phyloP scores from a whole-genome alignment of 192 early-diverging fungal species.

The Podila verticillata region DNA sequence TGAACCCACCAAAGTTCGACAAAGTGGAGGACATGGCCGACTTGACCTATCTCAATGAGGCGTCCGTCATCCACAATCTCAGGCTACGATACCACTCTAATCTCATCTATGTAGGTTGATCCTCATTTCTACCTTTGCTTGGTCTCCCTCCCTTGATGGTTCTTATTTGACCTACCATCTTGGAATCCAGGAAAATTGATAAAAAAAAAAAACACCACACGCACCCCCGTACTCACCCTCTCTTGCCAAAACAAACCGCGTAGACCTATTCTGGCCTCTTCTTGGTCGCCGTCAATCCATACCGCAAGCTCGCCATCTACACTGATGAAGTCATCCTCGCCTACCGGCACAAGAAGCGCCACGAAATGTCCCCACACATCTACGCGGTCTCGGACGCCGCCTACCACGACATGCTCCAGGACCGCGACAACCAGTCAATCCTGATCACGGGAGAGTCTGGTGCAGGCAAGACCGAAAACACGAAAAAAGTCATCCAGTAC shows the following conservation, averaged over 20 bases:
- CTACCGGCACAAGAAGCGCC: constrained; percentile 78
- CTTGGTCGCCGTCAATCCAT: constrained; percentile 98
- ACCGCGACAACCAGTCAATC: constrained; percentile 96
- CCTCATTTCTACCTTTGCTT: neutral
- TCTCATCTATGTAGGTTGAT: constrained; percentile 85
- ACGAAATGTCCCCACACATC: constrained; percentile 87
- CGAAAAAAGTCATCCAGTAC: constrained; percentile 99
- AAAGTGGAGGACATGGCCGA: constrained; percentile 99
- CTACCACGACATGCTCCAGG: constrained; percentile 94
- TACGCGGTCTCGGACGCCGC: constrained; percentile 93
- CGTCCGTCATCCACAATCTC: constrained; percentile 98
- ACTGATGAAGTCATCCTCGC: constrained; percentile 75
- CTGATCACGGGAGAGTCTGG: constrained; percentile 99
- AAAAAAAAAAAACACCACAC: neutral
- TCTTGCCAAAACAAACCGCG: too few species aligned
- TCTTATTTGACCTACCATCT: neutral
- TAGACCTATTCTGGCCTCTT: constrained; percentile 99
- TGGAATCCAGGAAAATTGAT: neutral
- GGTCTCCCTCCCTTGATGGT: neutral
- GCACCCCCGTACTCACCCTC: neutral
- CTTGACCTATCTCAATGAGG: constrained; percentile 95
- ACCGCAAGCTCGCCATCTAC: constrained; percentile 93
- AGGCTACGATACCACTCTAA: constrained; percentile 89
- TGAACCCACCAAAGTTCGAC: constrained; percentile 99
- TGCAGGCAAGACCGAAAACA: constrained; percentile 99